phyloP scores from a whole-genome alignment of 139 green algal species.

The Edaphochlamys debaryana region DNA sequence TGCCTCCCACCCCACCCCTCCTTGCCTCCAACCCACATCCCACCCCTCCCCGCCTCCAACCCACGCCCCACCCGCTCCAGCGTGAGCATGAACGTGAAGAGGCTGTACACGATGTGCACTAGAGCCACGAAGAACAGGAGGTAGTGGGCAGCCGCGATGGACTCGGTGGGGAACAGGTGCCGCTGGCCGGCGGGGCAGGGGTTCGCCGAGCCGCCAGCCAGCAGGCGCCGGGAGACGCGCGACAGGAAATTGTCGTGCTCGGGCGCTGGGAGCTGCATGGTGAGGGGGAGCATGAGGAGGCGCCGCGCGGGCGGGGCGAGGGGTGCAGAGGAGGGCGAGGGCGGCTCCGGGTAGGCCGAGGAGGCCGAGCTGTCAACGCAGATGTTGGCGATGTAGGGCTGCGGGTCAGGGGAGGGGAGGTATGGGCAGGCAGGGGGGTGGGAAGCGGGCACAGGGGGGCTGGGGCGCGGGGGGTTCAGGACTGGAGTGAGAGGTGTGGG shows the following conservation, averaged over 20 bases:
- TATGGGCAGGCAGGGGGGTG: neutral
- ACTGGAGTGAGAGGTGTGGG: too few relatives aligned
- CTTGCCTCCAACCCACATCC: neutral
- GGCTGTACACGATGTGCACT: constrained; percentile 37
- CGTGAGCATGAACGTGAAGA: constrained; percentile 35
- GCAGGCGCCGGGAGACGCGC: neutral
- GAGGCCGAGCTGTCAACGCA: neutral
- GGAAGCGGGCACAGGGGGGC: neutral
- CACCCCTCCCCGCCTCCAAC: too few relatives aligned
- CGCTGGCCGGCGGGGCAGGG: constrained; percentile 11
- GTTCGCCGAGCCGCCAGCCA: neutral
- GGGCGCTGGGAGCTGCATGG: too few relatives aligned
- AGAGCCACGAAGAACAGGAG: constrained; percentile 38
- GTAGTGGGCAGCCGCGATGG: constrained; percentile 30
- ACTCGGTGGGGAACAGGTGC: constrained; percentile 8
- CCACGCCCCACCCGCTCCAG: constrained; percentile 25
- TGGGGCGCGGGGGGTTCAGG: too few relatives aligned
- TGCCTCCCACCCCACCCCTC: too few relatives aligned
- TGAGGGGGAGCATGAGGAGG: neutral
- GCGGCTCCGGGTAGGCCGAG: neutral
- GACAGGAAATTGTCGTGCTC: too few relatives aligned
- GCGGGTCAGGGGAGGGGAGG: neutral
- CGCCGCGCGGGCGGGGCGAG: neutral
- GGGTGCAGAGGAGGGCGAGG: neutral
- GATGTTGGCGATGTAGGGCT: constrained; percentile 36